Base-by-base conservation (phyloP, 2,329 filamentous ascomycete species). In the Arthroderma uncinatum region DNA sequence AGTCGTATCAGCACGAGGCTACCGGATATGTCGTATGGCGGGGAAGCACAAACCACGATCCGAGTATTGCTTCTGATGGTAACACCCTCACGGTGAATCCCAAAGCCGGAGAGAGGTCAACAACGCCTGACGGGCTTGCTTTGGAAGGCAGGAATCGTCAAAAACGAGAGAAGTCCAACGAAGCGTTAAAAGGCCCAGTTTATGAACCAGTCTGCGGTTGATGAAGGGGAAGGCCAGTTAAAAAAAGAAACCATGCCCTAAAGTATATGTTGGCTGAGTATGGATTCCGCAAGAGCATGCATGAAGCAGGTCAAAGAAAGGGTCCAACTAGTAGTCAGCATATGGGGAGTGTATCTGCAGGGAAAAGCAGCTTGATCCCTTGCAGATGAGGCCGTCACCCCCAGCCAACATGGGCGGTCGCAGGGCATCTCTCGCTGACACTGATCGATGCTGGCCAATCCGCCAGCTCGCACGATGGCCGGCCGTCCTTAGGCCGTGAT, bases 401-500 rank as follows among this genome's bases (percentile, higher is more conserved):
- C 47, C 28, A 33, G 25, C 47, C 23, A 16, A 33, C 47, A 30
- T 47, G 40, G 28, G 28, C 7, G 3, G 3, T 7, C 28, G 3
- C 28, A 30, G 7, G 28, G 34, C 4, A 2, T 5, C 4, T 5
- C 14, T 37, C 4, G 47, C 28, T 33, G 25, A 19, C 10, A 30
- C 47, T 50, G 47, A 12, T n/a, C 9, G 47, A 33, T 33, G 25
- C 47, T 8, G 12, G 47, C 47, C 47, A 50, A 50, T 50, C 47
- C 19, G 47, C 19, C 47, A 33, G 47, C 47, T 25, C 25, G 21
- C 40, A 23, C 5, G 40, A 25, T 47, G 47, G 47, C 12, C 28
- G 47, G 47, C 47, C 47, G 47, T 16, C 25, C 47, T 50, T n/a
- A n/a, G n/a, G 47, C n/a, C 14, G 47, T 50, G 47, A 50, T 50